phyloP scores from a whole-genome alignment of 306 rosid species.

The Albizia julibrissin region DNA sequence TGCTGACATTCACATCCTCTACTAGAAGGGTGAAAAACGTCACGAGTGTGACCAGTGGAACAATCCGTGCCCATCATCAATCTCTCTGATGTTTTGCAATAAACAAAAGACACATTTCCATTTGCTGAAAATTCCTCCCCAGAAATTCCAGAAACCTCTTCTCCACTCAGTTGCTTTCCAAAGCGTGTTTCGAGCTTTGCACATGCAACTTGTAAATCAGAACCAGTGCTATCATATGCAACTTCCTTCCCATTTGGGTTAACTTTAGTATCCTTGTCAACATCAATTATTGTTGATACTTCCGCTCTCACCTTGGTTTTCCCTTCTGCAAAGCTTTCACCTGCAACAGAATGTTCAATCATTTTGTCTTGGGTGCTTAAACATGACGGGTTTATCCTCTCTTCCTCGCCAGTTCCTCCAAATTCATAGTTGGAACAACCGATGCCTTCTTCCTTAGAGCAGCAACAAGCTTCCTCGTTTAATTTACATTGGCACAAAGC shows the following conservation, averaged over 20 bases:
- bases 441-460: constrained; percentile 20
- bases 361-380: constrained; percentile 18
- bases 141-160: constrained; percentile 35
- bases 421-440: constrained; percentile 28
- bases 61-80: constrained; percentile 34
- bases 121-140: constrained; percentile 26
- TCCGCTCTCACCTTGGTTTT: constrained; percentile 25
- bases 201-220: constrained; percentile 20
- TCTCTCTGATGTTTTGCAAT: constrained; percentile 48
- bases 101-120: constrained; percentile 31
- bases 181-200: constrained; percentile 24
- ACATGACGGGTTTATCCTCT: constrained; percentile 4
- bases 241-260: constrained; percentile 11
- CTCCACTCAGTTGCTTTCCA: constrained; percentile 38
- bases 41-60: constrained; percentile 30
- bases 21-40: constrained; percentile 35
- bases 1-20: constrained; percentile 41
- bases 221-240: background rate
- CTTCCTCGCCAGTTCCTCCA: constrained; percentile 26
- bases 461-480: constrained; percentile 32
- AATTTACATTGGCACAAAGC: constrained; percentile 5
- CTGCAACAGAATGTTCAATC: constrained; percentile 12
- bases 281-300: constrained; percentile 22
- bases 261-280: constrained; percentile 8
- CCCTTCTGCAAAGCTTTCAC: constrained; percentile 26